Base-by-base conservation (phyloP, 2,329 filamentous ascomycete species). In the Botrytis medusae region DNA sequence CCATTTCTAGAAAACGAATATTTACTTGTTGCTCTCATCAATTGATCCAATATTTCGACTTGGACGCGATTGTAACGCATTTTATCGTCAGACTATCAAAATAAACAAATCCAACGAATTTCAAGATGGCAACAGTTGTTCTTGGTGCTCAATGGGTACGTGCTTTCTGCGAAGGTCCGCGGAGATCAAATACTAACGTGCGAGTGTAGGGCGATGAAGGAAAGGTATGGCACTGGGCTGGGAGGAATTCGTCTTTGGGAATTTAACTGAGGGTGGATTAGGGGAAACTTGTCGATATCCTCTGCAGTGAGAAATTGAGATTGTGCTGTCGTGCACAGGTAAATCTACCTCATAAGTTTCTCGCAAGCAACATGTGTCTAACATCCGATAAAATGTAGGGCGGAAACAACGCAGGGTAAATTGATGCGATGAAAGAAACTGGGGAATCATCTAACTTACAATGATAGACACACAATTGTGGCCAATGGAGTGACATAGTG, bases 61-160 rank as follows among this genome's bases (percentile, higher is more conserved):
- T 44, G 25, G 9, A 44, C 29, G 22, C n/a, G 29, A 46, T 22
- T 37, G 54, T 32, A 29, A n/a, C 29, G 25, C 40, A 48, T 44
- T n/a, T 16, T 20, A 60, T 42, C 54, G 34, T n/a, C 16, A 16
- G 29, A 48, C 54, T 29, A 64, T 57, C 25, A 40, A 42, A 40
- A 82, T 83, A 34, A 34, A 16, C 40, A 72, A 34, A 18, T 29
- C 16, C 9, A n/a, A 12, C 69, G 16, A 40, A 37, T 34, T 51
- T 44, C 44, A 68, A 72, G 32, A 73, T 73, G 80, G 85, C 86
- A 73, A 88, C 86, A 46, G 84, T 88, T 73, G 84, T 88, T 71
- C 83, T 89, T 77, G 87, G 87, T 73, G 84, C 85, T 76, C 87
- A 88, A 81, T 89, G 86, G 84, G 87, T 87, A 78, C 86, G 88